phyloP scores from a whole-genome alignment of 148 eudicot species.

The Polygonum aviculare region DNA sequence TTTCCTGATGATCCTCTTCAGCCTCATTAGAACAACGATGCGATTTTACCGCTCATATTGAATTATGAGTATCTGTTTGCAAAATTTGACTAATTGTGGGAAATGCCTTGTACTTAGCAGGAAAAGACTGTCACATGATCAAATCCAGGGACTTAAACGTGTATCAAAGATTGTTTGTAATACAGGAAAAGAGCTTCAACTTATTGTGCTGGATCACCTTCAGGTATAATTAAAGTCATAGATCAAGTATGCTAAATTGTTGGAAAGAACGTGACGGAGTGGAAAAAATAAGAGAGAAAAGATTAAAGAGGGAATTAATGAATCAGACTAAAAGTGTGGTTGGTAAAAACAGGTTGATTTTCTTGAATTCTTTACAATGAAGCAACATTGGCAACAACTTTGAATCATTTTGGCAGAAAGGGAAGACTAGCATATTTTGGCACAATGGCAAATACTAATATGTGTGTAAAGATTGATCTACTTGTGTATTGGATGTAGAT shows the following conservation, averaged over 20 bases:
- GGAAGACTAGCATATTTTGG: not conserved
- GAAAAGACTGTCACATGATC: too few species aligned
- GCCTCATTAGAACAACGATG: too few species aligned
- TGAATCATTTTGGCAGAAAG: not conserved
- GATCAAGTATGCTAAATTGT: not conserved
- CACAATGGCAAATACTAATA: not conserved
- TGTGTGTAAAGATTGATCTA: not conserved
- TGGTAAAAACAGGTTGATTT: not conserved
- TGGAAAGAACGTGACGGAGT: not conserved
- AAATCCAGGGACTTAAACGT: slow-evolving; percentile 96
- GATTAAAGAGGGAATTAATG: not conserved
- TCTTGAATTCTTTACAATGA: not conserved
- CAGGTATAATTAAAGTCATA: slow-evolving; percentile 41
- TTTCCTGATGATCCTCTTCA: too few species aligned
- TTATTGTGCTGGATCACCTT: slow-evolving; percentile 74
- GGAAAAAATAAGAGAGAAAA: not conserved
- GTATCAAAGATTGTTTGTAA: slow-evolving; percentile 62
- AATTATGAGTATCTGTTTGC: too few species aligned
- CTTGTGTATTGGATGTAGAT: not conserved
- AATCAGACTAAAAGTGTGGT: not conserved
- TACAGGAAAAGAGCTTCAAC: slow-evolving; percentile 91
- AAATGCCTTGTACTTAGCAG: too few species aligned
- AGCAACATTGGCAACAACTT: not conserved
- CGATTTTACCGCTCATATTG: too few species aligned
- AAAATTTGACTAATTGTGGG: too few species aligned